Evolutionary conservation across 176 grass and related monocot genomes (phyloP).

Genomic region (Hyparrhenia diplandra): DNA sequence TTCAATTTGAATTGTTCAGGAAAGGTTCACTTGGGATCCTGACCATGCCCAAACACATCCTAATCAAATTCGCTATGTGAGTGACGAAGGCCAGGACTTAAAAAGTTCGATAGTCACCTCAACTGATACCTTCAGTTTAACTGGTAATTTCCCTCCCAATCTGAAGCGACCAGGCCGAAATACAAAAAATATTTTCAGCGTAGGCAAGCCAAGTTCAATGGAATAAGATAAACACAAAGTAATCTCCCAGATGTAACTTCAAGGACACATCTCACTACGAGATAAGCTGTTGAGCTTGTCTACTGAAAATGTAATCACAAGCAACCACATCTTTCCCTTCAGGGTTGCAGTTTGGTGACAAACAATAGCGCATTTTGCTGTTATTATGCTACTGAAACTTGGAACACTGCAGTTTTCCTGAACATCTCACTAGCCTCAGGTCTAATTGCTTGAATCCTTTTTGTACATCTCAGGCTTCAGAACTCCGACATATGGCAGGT

Average conservation of each 20-base stretch:
- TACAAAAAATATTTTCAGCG: too few species aligned
- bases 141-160: not conserved
- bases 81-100: not conserved
- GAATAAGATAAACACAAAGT: not conserved
- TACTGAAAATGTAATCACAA: slow-evolving; percentile 7
- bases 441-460: slow-evolving; percentile 42
- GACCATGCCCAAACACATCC: not conserved
- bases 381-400: slow-evolving; percentile 14
- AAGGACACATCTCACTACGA: not conserved
- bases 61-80: not conserved
- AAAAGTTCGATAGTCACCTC: not conserved
- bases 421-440: not conserved
- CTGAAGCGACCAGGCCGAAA: not conserved
- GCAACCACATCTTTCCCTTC: slow-evolving; percentile 6
- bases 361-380: not conserved
- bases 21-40: not conserved
- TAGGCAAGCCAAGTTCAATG: too few species aligned
- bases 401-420: not conserved
- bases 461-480: slow-evolving; percentile 75
- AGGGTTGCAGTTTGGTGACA: not conserved
- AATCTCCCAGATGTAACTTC: not conserved
- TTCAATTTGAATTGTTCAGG: not conserved
- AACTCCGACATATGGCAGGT: slow-evolving; percentile 80
- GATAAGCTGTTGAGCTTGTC: not conserved
- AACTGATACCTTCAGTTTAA: not conserved